Evolutionary conservation across 2,329 filamentous ascomycete species (phyloP).

Genomic region (Ceratocystis huliohia): DNA sequence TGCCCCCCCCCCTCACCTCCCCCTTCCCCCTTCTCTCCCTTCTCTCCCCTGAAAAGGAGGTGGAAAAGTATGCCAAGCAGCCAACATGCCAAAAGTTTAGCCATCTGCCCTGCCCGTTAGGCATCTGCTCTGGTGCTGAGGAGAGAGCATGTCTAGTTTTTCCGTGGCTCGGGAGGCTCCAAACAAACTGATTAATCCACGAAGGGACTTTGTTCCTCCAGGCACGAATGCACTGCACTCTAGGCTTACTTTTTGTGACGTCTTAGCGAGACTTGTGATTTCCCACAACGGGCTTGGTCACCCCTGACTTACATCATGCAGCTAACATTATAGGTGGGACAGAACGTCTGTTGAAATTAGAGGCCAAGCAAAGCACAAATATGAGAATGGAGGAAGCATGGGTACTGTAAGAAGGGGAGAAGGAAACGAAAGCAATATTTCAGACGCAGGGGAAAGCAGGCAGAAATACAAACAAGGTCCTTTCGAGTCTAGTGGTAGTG

Average conservation of each 20-base stretch:
- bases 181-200: background rate
- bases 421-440: no score
- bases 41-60: background rate
- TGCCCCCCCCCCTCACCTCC: background rate
- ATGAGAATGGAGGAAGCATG: background rate
- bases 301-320: slow-evolving; percentile 1
- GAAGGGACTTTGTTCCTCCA: no score
- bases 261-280: no score
- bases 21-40: no score
- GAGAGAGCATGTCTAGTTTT: background rate
- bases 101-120: background rate
- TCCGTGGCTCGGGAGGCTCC: background rate
- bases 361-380: background rate
- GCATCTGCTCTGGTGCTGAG: background rate
- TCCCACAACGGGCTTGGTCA: background rate
- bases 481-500: no score
- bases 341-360: background rate
- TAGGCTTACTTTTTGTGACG: no score
- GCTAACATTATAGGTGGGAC: background rate
- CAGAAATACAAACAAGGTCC: no score
- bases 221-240: no score
- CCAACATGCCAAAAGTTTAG: background rate
- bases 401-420: background rate
- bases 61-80: background rate
- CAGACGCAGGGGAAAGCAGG: no score